Percentiles rank a stretch among this genome's conserved stretches.
Conservation (phyloP, 2,329 filamentous ascomycete species). For the Epichloe baconii region DNA sequence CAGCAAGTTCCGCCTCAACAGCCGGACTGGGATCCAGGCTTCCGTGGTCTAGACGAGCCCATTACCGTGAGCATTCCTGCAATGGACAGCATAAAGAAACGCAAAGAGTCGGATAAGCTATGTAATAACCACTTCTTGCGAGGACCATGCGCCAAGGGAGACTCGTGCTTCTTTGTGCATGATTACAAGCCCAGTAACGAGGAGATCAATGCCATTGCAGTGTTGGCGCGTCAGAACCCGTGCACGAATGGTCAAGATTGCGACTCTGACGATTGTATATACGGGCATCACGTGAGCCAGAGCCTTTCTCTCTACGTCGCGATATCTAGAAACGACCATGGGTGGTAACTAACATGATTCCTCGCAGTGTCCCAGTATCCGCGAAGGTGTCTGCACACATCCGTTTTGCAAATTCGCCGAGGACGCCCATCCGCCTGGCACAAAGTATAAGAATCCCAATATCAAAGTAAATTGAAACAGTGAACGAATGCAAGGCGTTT, state of each 20-base stretch:
- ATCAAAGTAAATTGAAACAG: conserved; percentile 19
- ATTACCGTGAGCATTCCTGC: conserved; percentile 32
- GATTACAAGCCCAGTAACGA: conserved; percentile 38
- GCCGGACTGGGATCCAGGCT: conserved; percentile 37
- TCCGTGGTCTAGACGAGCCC: conserved; percentile 40
- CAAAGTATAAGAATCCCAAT: conserved; percentile 30
- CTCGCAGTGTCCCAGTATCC: conserved; percentile 38
- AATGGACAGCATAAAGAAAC: conserved; percentile 42
- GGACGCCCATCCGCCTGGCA: conserved; percentile 43
- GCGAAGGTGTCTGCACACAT: conserved; percentile 36
- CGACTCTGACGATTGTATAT: conserved; percentile 44
- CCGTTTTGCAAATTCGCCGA: conserved; percentile 42
- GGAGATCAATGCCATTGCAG: conserved; percentile 42
- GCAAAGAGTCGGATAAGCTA: conserved; percentile 40
- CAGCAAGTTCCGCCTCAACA: conserved; percentile 16
- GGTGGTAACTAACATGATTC: not conserved
- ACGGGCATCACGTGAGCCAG: conserved; percentile 46
- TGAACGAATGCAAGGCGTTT: too few relatives aligned
- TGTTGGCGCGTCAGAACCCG: conserved; percentile 43
- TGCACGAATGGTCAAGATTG: conserved; percentile 47
- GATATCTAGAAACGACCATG: not conserved
- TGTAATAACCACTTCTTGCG: conserved; percentile 51
- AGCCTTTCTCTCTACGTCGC: not conserved
- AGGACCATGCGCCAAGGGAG: conserved; percentile 40
- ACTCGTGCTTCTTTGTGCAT: conserved; percentile 45